Conservation (phyloP, 2,329 filamentous ascomycete genomes). For the Scytalidium sp. region DNA sequence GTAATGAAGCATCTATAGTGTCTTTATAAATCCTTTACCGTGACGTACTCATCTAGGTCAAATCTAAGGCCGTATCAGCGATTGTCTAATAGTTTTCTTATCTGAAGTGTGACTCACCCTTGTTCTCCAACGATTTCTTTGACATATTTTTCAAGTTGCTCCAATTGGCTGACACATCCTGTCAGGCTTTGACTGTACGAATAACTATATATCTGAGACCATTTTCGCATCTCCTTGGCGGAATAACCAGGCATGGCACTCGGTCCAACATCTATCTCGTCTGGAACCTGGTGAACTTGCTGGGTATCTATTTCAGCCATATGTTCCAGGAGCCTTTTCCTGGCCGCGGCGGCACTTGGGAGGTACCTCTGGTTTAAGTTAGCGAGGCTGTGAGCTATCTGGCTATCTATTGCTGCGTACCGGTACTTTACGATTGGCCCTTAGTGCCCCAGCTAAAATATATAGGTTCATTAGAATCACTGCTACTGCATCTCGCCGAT, state of each 20-base stretch:
- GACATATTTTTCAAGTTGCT: conserved; percentile 52
- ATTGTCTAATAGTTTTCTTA: neutral
- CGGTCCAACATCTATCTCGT: conserved; percentile 1
- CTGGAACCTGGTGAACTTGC: conserved; percentile 22
- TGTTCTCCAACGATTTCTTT: conserved; percentile 57
- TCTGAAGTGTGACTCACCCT: conserved; percentile 23
- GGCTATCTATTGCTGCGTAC: conserved; percentile 8
- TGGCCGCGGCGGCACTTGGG: conserved; percentile 51
- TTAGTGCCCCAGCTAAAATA: conserved; percentile 52
- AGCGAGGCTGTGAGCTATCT: neutral
- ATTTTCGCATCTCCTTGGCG: conserved; percentile 36
- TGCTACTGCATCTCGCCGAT: conserved; percentile 55
- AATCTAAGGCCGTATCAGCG: neutral
- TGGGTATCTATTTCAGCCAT: conserved; percentile 46
- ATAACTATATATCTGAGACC: conserved; percentile 56
- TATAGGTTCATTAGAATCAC: conserved; percentile 56
- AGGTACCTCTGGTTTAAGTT: conserved; percentile 40
- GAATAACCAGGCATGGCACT: neutral
- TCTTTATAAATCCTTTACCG: too few relatives aligned
- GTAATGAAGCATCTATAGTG: too few relatives aligned
- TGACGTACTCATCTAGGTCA: too few relatives aligned
- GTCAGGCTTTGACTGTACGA: conserved; percentile 52
- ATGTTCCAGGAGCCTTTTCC: conserved; percentile 48
- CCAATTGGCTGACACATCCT: conserved; percentile 49
- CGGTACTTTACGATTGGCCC: conserved; percentile 47